phyloP scores from a whole-genome alignment of 1,139 yeast species.

The Meyerozyma elateridarum region DNA sequence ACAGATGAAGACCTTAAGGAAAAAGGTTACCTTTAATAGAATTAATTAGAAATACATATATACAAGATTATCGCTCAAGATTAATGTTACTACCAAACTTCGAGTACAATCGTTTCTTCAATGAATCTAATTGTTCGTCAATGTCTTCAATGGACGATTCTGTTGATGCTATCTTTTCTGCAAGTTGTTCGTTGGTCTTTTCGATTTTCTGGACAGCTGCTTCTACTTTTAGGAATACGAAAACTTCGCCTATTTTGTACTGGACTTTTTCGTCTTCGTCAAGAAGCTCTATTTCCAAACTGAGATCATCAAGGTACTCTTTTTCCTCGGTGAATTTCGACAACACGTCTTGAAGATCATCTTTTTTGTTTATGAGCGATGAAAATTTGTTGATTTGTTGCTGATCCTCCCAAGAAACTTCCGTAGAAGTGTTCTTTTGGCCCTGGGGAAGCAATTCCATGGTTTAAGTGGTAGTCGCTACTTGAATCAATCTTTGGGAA shows the following conservation, averaged over 20 bases:
- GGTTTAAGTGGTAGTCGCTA: conserved; percentile 1
- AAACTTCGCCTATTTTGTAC: conserved; percentile 72
- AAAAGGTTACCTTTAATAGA: no score
- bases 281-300: conserved; percentile 77
- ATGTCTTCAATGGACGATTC: conserved; percentile 47
- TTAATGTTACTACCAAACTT: conserved; percentile 90
- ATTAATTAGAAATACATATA: no score
- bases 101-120: conserved; percentile 75
- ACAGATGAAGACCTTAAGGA: no score
- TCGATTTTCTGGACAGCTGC: conserved; percentile 69
- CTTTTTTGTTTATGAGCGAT: conserved; percentile 67
- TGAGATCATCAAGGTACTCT: conserved; percentile 83
- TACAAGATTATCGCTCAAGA: conserved; percentile 60
- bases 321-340: conserved; percentile 59
- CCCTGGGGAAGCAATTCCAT: conserved; percentile 65
- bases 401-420: conserved; percentile 88
- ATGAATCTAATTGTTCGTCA: conserved; percentile 49
- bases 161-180: conserved; percentile 40
- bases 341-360: conserved; percentile 49
- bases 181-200: conserved; percentile 49
- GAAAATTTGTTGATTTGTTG: conserved; percentile 85
- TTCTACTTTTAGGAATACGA: conserved; percentile 59
- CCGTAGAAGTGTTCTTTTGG: conserved; percentile 57
- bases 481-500: no score
- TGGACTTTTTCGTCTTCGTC: conserved; percentile 74